Conservation (phyloP, 1,284 basidiomycete species). For the Irpex lacteus region DNA sequence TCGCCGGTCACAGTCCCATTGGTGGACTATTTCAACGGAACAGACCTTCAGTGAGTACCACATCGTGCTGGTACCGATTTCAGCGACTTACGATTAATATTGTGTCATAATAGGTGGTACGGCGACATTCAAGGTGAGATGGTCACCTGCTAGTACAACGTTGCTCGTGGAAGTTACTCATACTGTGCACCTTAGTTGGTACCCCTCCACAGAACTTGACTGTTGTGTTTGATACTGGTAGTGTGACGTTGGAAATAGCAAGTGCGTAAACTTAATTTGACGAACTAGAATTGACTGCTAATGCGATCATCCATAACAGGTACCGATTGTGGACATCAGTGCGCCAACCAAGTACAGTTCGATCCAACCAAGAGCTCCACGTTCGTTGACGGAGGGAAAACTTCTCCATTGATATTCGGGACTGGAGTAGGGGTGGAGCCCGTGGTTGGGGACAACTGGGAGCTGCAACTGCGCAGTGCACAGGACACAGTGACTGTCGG, state of each 20-base stretch:
- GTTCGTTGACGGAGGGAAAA: conserved; percentile 41
- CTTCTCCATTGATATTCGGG: conserved; percentile 43
- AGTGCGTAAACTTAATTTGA: conserved; percentile 29
- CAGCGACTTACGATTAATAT: background rate
- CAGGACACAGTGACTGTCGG: conserved; percentile 47
- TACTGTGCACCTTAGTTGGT: conserved; percentile 31
- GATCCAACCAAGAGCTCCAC: conserved; percentile 47
- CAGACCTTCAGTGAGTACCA: conserved; percentile 47
- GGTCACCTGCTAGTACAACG: background rate
- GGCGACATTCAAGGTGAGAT: conserved; percentile 36
- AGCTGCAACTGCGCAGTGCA: conserved; percentile 39
- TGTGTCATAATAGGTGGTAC: conserved; percentile 42
- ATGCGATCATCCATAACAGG: conserved; percentile 26
- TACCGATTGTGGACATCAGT: conserved; percentile 42
- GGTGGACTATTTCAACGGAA: conserved; percentile 50
- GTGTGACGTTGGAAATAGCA: conserved; percentile 45
- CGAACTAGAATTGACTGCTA: background rate
- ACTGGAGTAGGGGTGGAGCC: conserved; percentile 59
- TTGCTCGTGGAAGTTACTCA: background rate
- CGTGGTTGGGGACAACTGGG: conserved; percentile 44
- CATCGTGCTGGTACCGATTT: background rate
- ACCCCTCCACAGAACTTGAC: conserved; percentile 47
- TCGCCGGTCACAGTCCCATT: conserved; percentile 40
- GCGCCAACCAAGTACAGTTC: conserved; percentile 44
- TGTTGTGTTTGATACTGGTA: conserved; percentile 57